Percentiles rank a stretch among this genome's conserved stretches.
phyloP scores from a whole-genome alignment of 305 asterid genomes.

The Solanum hybrid region DNA sequence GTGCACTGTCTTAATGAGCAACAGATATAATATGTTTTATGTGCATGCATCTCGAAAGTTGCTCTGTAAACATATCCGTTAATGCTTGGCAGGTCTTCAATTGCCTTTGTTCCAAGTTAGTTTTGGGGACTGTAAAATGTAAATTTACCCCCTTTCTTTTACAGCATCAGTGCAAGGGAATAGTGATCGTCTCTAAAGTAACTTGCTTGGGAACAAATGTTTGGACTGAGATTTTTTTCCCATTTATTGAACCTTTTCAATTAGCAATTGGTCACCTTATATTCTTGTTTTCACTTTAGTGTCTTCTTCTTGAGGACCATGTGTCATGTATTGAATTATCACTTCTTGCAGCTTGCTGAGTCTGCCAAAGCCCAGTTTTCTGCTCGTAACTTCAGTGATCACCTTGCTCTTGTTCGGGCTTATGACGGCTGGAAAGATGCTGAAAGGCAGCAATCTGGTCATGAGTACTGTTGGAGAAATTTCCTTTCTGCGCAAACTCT shows the following conservation, averaged over 20 bases:
- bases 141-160: background rate
- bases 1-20: background rate
- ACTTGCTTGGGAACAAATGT: background rate
- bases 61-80: background rate
- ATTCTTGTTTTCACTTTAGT: background rate
- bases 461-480: slow-evolving; percentile 90
- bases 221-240: background rate
- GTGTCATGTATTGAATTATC: slow-evolving; percentile 12
- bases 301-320: background rate
- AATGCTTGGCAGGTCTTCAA: background rate
- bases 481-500: slow-evolving; percentile 83
- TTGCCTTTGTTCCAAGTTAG: background rate
- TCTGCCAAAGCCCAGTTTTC: slow-evolving; percentile 91
- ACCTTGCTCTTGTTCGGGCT: slow-evolving; percentile 78
- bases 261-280: background rate
- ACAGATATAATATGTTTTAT: background rate
- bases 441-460: slow-evolving; percentile 56
- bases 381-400: slow-evolving; percentile 81
- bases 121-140: background rate
- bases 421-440: slow-evolving; percentile 94
- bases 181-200: background rate
- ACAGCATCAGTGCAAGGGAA: background rate
- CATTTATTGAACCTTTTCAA: background rate
- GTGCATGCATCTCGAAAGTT: background rate
- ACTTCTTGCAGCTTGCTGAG: slow-evolving; percentile 77